phyloP scores from a whole-genome alignment of 345 rosid genomes.

The Streptanthus diversifolius region DNA sequence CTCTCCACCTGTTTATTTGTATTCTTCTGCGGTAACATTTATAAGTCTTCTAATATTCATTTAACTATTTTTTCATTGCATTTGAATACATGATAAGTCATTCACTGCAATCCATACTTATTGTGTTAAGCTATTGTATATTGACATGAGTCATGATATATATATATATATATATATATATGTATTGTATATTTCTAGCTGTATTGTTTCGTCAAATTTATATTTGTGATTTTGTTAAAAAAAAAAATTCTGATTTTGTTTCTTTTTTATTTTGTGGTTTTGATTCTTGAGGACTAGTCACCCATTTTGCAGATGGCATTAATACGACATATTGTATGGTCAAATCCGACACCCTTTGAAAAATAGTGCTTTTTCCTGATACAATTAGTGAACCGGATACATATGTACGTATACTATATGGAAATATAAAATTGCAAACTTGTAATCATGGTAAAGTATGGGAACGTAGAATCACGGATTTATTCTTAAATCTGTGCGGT shows the following conservation, averaged over 20 bases:
- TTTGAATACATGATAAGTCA: conserved; percentile 11
- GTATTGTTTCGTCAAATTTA: background rate
- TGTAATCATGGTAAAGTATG: no score
- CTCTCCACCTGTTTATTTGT: background rate
- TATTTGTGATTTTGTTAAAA: background rate
- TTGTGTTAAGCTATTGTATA: background rate
- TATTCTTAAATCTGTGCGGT: no score
- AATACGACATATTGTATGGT: conserved; percentile 15
- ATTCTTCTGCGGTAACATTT: background rate
- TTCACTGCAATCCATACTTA: background rate
- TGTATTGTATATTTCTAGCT: background rate
- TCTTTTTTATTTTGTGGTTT: background rate
- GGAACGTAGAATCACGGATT: no score
- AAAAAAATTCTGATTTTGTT: no score
- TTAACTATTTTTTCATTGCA: background rate
- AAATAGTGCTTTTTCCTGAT: no score
- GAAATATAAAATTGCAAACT: no score
- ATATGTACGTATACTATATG: no score
- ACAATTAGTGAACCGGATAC: no score
- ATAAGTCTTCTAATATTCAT: background rate
- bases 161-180: no score
- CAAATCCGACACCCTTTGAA: no score
- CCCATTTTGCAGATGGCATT: background rate
- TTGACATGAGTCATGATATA: no score
- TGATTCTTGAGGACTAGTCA: conserved; percentile 4